Base-by-base conservation (phyloP, 441 rosid genomes). In the Isatis lusitanica region DNA sequence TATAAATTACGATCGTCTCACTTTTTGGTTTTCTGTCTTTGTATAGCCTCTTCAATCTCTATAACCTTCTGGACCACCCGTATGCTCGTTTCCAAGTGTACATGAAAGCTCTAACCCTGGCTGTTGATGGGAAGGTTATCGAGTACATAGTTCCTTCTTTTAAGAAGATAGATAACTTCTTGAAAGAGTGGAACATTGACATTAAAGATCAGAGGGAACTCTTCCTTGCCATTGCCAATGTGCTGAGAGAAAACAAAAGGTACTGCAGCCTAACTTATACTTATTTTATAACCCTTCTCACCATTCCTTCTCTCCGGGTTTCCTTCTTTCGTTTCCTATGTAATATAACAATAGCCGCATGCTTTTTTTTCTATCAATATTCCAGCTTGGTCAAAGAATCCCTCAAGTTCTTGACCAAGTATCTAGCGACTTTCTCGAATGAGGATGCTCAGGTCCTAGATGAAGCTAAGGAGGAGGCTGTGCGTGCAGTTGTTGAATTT, bases 391-490 rank as follows among this genome's bases (percentile, higher is more conserved):
- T 80, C 8, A 89, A 87, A 71, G 96, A 93, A 53, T 84, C 88
- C 50, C 89, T 93, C 74, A 85, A 80, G 64, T 93, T 92, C 85
- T 78, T 90, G 82, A 85, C 92, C 0, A 93, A 87, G 85, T 96
- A 96, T 64, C 83, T 93, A 76, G 97, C 88, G 70, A 93, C 98
- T 63, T 90, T 96, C 81, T 83, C 94, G 28, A 85, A 79, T 69
- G 98, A 90, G 72, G 99, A 93, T 78, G 80, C 85, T 42, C 70
- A 74, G 57, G 74, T 70, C 43, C 73, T 93, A 76, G 81, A 73
- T 69, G 96, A 88, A 86, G 93, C 98, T 55, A 93, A 96, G 86
- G 98, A 93, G 85, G 98, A 87, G 78, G 97, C 97, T 68, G 94
- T 81, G 35, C 88, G 67, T 48, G 77, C 96, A 65, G 74, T 93